Percentiles rank a stretch among this genome's conserved stretches.
These are phyloP conservation scores for Capsella rubella DNA, from an alignment of 441 rosid genomes.

Conservation along the genomic window DNA sequence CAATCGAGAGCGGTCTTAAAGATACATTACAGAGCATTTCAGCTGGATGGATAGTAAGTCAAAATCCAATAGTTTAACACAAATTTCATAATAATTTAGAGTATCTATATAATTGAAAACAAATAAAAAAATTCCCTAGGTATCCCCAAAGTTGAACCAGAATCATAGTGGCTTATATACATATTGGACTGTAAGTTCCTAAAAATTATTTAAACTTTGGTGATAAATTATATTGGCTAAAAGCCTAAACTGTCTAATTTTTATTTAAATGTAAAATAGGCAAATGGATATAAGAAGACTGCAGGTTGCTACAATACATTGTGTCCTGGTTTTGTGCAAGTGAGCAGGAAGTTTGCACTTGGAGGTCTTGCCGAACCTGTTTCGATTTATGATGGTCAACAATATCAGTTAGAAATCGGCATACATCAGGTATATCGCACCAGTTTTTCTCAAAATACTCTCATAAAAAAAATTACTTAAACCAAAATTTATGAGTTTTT, in stretches of 20 bases:
- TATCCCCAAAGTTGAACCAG: conserved; percentile 16
- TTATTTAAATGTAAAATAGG: background rate
- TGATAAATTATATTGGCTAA: background rate
- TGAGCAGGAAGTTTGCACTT: conserved; percentile 21
- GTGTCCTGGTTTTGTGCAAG: conserved; percentile 28
- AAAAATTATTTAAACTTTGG: background rate
- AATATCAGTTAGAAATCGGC: background rate
- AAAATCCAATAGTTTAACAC: background rate
- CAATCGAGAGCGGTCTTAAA: background rate
- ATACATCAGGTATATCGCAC: background rate
- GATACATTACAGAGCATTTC: background rate
- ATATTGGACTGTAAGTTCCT: conserved; percentile 38
- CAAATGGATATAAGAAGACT: background rate
- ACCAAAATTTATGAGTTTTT: too few species aligned
- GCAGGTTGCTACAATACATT: conserved; percentile 28
- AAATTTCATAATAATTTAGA: background rate
- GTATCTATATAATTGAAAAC: too few species aligned
- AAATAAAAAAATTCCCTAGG: background rate
- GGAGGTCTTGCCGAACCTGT: conserved; percentile 1
- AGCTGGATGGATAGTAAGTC: conserved; percentile 41
- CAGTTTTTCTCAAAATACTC: background rate
- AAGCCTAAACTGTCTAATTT: too few species aligned
- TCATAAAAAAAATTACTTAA: background rate
- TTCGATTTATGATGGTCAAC: background rate
- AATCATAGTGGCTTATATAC: conserved; percentile 25